Conservation (phyloP, 345 rosid species). For the Populus alba region DNA sequence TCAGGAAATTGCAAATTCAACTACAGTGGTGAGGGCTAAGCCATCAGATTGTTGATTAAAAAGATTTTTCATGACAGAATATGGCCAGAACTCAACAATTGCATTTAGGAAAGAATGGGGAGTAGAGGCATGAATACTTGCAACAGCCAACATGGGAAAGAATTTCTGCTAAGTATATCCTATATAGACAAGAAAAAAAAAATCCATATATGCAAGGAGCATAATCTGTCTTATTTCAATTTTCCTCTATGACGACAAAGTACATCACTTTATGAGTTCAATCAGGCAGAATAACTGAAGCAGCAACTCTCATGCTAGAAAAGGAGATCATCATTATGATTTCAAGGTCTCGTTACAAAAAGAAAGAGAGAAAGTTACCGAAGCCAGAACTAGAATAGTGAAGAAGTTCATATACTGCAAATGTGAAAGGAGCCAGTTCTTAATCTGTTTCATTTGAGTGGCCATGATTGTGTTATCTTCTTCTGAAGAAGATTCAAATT, state of each 20-base stretch:
- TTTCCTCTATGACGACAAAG: not conserved
- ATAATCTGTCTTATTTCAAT: not conserved
- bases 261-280: not conserved
- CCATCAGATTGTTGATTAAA: not conserved
- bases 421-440: slow-evolving; percentile 67
- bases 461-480: slow-evolving; percentile 65
- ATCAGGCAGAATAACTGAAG: not conserved
- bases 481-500: slow-evolving; percentile 55
- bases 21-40: not conserved
- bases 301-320: not conserved
- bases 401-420: slow-evolving; percentile 83
- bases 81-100: not conserved
- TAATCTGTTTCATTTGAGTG: slow-evolving; percentile 39
- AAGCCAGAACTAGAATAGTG: slow-evolving; percentile 87
- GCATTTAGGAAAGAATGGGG: not conserved
- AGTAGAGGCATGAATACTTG: not conserved
- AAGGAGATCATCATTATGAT: not conserved
- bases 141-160: not conserved
- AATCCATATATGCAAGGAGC: not conserved
- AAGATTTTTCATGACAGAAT: not conserved
- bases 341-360: not conserved
- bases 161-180: not conserved
- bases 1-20: not conserved
- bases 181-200: not conserved
- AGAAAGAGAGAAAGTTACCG: slow-evolving; percentile 35